phyloP scores from a whole-genome alignment of 2,329 filamentous ascomycete species.

The Ceratocystis alfenasii region DNA sequence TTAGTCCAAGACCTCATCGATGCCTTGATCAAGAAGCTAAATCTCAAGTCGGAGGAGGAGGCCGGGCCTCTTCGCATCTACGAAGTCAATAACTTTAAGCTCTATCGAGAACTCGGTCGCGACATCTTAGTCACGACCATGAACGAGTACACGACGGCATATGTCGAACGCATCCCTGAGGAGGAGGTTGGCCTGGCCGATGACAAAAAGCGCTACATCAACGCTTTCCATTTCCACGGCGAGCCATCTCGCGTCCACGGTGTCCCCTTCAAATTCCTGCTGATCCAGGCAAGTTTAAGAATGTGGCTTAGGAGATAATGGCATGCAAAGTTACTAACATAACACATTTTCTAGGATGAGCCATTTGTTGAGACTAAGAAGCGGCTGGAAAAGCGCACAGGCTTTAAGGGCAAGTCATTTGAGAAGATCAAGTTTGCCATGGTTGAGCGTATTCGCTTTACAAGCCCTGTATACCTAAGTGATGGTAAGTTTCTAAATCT shows the following conservation, averaged over 20 bases:
- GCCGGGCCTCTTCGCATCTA: slow-evolving; percentile 65
- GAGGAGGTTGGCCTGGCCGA: slow-evolving; percentile 46
- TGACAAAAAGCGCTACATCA: slow-evolving; percentile 50
- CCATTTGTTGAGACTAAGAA: slow-evolving; percentile 85
- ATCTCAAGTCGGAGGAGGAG: slow-evolving; percentile 59
- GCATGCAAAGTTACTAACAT: slow-evolving; percentile 15
- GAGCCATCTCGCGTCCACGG: slow-evolving; percentile 76
- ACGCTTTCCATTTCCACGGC: slow-evolving; percentile 84
- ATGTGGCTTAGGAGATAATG: background rate
- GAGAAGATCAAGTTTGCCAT: slow-evolving; percentile 97
- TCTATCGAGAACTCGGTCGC: slow-evolving; percentile 62
- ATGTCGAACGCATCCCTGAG: slow-evolving; percentile 68
- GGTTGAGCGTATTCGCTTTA: slow-evolving; percentile 58
- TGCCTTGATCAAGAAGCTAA: slow-evolving; percentile 66
- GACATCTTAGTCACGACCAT: slow-evolving; percentile 67
- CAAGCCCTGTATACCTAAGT: slow-evolving; percentile 68
- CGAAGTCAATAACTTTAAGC: slow-evolving; percentile 70
- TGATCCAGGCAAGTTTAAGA: slow-evolving; percentile 55
- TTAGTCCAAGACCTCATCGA: slow-evolving; percentile 66
- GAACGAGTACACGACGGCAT: slow-evolving; percentile 73
- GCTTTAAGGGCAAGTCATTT: slow-evolving; percentile 93
- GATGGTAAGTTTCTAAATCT: slow-evolving; percentile 55
- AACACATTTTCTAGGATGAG: slow-evolving; percentile 49
- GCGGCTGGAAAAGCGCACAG: slow-evolving; percentile 81
- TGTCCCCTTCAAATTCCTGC: slow-evolving; percentile 78